phyloP scores from a whole-genome alignment of 148 eudicot species.

The Diospyros lotus region DNA sequence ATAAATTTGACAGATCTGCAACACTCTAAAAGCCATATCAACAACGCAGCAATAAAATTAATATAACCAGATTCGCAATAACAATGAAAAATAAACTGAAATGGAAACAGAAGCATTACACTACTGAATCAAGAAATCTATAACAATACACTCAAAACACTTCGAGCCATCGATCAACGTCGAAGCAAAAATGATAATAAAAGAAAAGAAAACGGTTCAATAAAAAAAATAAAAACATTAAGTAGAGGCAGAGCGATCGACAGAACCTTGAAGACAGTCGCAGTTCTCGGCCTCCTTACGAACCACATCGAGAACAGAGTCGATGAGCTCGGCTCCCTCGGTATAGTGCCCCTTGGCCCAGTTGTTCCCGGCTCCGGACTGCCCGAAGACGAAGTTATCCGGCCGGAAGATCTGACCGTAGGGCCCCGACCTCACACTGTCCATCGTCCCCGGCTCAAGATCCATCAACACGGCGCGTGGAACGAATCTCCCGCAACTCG shows the following conservation, averaged over 20 bases:
- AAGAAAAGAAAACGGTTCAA: background rate
- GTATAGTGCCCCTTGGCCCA: background rate
- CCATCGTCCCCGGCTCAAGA: slow-evolving; percentile 49
- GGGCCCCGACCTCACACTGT: slow-evolving; percentile 39
- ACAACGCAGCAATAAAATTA: too few species aligned
- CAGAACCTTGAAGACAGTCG: background rate
- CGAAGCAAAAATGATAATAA: background rate
- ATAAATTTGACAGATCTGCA: too few species aligned
- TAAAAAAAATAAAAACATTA: background rate
- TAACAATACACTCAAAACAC: background rate
- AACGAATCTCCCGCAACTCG: slow-evolving; percentile 48
- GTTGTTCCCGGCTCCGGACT: slow-evolving; percentile 11
- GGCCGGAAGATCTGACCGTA: slow-evolving; percentile 52
- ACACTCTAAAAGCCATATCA: too few species aligned
- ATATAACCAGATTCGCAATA: too few species aligned
- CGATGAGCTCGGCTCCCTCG: background rate
- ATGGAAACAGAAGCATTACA: background rate
- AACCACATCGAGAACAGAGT: background rate
- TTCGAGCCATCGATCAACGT: background rate
- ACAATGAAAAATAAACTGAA: background rate
- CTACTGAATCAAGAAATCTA: too few species aligned
- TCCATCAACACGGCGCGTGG: slow-evolving; percentile 53
- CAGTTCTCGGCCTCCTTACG: slow-evolving; percentile 1
- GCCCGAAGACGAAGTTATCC: slow-evolving; percentile 44
- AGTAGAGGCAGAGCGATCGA: background rate